Base-by-base conservation (phyloP, 148 eudicot genomes). In the Amaranthus hypochondriacus region DNA sequence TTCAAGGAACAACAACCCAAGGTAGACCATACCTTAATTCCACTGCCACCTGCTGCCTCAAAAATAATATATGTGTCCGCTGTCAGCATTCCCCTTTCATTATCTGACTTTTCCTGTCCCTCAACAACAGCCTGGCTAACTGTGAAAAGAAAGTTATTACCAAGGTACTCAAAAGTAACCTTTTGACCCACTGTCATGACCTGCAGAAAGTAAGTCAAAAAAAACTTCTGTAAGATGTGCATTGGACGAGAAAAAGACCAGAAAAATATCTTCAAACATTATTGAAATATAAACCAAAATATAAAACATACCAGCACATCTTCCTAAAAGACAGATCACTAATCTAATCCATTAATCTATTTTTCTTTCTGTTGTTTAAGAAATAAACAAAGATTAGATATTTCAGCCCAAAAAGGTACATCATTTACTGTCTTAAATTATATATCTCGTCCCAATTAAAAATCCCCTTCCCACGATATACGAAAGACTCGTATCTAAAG, bases 41-140 rank as follows among this genome's bases (percentile, higher is more conserved):
- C 97, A 78, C 97, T 96, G 54, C 96, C 85, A 66, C 85, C 83
- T 57, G 92, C 66, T 78, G 97, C 94, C 88, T 92, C 94, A 83
- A 85, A 92, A 51, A 96, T 83, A 65, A 92, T 87, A 82, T 89
- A 96, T 21, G 99, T 90, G 56, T 90, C 99, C 48, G 67, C 71
- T 72, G 94, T 85, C 66, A 92, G 81, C 76, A 92, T 79, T 78
- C 99, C 99, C 83, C 99, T 87, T 72, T 90, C 96, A 67, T 83
- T 76, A 14, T 71, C 80, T 44, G 92, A 80, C 72, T 80, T 84
- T 78, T 85, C 94, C 68, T 78, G 84, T 78, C 89, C 97, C 83
- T 89, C 94, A 42, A 86, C 80, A 66, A 68, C 82, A 78, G 96
- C 96, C 78, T 92, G 94, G 82, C 70, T 96, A 77, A 96, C 99